Evolutionary conservation across 306 rosid genomes (phyloP).

Genomic region (Sophora flavescens): DNA sequence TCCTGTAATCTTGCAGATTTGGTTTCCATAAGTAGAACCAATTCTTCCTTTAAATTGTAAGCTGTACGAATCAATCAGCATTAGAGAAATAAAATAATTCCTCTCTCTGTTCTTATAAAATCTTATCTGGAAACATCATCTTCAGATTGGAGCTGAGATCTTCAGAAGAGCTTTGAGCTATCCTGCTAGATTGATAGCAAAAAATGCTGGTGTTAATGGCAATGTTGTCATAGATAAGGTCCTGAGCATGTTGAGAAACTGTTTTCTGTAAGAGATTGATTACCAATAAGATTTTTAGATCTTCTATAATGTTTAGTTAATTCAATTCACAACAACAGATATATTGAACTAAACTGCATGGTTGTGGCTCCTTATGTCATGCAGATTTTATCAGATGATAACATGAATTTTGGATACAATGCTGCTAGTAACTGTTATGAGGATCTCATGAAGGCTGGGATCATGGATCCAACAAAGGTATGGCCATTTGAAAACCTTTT

Average conservation of each 20-base stretch:
- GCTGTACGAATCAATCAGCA: too few relatives aligned
- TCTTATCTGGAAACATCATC: slow-evolving; percentile 9
- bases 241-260: slow-evolving; percentile 44
- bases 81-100: too few relatives aligned
- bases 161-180: slow-evolving; percentile 85
- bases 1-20: too few relatives aligned
- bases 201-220: slow-evolving; percentile 95
- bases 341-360: slow-evolving; percentile 40
- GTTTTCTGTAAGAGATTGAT: slow-evolving; percentile 41
- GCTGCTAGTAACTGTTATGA: slow-evolving; percentile 83
- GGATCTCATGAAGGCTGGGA: slow-evolving; percentile 85
- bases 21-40: too few relatives aligned
- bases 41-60: too few relatives aligned
- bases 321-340: slow-evolving; percentile 27
- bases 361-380: slow-evolving; percentile 22
- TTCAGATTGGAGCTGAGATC: slow-evolving; percentile 94
- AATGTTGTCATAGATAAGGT: slow-evolving; percentile 85
- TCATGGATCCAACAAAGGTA: slow-evolving; percentile 94
- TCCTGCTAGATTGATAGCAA: slow-evolving; percentile 84
- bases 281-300: slow-evolving; percentile 29
- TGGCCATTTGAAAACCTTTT: slow-evolving; percentile 33
- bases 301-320: slow-evolving; percentile 5
- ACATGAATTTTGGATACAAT: slow-evolving; percentile 75
- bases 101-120: too few relatives aligned
- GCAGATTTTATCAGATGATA: slow-evolving; percentile 70